Conservation (phyloP, 345 rosid species). For the Citrus reticulata region DNA sequence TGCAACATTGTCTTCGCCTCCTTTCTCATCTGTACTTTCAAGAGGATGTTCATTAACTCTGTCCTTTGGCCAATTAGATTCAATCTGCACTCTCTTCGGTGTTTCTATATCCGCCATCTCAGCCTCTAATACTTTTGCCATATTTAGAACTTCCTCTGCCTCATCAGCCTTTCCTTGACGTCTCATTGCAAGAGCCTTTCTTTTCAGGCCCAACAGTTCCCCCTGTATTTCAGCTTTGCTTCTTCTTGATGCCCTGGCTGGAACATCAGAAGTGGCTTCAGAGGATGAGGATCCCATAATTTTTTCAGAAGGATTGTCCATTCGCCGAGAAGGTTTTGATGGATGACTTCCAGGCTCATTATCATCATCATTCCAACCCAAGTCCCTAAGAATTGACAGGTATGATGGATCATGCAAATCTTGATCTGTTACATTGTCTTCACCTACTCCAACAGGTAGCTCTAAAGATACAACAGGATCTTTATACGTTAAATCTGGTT, state of each 20-base stretch:
- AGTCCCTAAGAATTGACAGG: constrained; percentile 44
- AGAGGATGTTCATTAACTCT: constrained; percentile 8
- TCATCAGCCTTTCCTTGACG: constrained; percentile 73
- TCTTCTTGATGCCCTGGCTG: constrained; percentile 33
- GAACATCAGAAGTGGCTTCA: constrained; percentile 18
- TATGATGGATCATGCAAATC: constrained; percentile 67
- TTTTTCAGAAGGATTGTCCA: constrained; percentile 22
- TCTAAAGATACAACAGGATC: constrained; percentile 22
- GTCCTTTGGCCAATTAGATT: constrained; percentile 19
- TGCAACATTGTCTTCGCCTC: constrained; percentile 38
- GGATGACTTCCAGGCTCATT: constrained; percentile 17
- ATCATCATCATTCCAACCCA: constrained; percentile 74
- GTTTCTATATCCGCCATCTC: constrained; percentile 57
- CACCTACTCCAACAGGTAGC: constrained; percentile 37
- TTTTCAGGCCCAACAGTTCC: constrained; percentile 76
- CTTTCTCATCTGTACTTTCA: constrained; percentile 27
- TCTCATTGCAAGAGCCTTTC: constrained; percentile 74
- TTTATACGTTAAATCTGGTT: constrained; percentile 18
- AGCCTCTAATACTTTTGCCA: constrained; percentile 59
- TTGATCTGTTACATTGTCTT: constrained; percentile 59
- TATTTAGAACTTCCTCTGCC: constrained; percentile 63
- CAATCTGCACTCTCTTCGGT: constrained; percentile 32
- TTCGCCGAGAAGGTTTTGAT: constrained; percentile 20
- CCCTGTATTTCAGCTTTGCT: constrained; percentile 79
- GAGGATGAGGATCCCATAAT: constrained; percentile 17